Conservation (phyloP, 164 flowering plant species). For the Brasenia schreberi region DNA sequence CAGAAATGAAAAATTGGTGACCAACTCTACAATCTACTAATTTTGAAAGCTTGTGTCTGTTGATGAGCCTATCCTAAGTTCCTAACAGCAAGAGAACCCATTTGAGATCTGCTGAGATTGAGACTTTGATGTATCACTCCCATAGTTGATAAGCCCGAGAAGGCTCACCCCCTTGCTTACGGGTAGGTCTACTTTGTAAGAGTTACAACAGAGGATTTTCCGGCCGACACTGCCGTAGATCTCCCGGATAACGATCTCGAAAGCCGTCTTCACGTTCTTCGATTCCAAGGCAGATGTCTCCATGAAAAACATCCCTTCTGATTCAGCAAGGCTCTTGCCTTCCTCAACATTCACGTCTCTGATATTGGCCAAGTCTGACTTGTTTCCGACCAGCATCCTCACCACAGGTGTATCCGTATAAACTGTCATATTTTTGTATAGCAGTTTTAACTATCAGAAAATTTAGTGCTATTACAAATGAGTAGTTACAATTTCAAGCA, state of each 20-base stretch:
- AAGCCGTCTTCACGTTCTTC: conserved; percentile 28
- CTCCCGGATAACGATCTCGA: conserved; percentile 32
- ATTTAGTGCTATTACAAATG: not conserved
- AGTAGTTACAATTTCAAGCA: not conserved
- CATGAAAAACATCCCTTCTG: conserved; percentile 32
- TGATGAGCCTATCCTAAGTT: not conserved
- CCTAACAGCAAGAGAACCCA: conserved; percentile 26
- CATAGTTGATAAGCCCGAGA: conserved; percentile 16
- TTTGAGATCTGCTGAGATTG: conserved; percentile 5
- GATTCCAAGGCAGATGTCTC: conserved; percentile 40
- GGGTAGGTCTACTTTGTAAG: conserved; percentile 27
- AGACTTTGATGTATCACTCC: conserved; percentile 7
- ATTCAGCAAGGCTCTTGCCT: conserved; percentile 32
- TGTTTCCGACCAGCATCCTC: conserved; percentile 34
- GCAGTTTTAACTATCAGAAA: not conserved
- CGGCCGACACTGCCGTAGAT: conserved; percentile 32
- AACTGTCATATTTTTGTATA: conserved; percentile 10
- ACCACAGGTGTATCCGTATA: conserved; percentile 37
- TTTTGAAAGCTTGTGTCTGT: not conserved
- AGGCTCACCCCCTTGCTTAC: conserved; percentile 26
- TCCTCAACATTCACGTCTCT: conserved; percentile 33
- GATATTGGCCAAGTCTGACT: conserved; percentile 26
- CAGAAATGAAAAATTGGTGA: not conserved
- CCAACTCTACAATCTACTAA: not conserved
- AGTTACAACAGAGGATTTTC: conserved; percentile 31